Base-by-base conservation (phyloP, 169 alveolate genomes). In the Fabrea salina region DNA sequence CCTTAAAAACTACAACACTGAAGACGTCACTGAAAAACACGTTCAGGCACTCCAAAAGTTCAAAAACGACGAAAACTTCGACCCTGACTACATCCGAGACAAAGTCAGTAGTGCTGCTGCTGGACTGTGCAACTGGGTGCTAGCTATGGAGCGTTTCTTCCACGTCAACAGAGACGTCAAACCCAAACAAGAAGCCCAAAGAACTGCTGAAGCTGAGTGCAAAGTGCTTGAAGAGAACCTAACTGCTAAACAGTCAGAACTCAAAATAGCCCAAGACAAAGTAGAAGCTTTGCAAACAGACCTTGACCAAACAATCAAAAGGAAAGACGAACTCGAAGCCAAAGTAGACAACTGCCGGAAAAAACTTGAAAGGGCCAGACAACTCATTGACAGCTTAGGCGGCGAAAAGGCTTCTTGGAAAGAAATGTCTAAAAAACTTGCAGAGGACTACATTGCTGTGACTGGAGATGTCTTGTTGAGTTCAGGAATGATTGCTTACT, bases 391-490 rank as follows among this genome's bases (percentile, higher is more conserved):
- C 47, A 85, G 90, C 39, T 79, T 95, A 51, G 96, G 97, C 19
- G 97, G 97, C n/a, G 97, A 93, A 82, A 94, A 93, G 81, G 92
- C 94, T 0, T 88, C 97, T 68, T 95, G 98, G 98, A 90, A 91
- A 40, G 93, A 86, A 54, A 83, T 84, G 40, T 95, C 95, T 30
- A 91, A 83, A 44, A 83, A 84, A 59, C 78, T 93, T 27, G 90
- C 89, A n/a, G 79, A 59, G 25, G 93, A 85, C 51, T 91, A 88
- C 57, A 81, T 81, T 43, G 90, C 83, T 64, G 84, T 91, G 32
- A 88, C 96, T 32, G 98, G 98, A 57, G 97, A 95, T 87, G 92
- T 91, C 25, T 83, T 95, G n/a, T 87, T 92, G 64, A 88, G 97
- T 19, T 85, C 96, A 19, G 97, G 97, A 5, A 83, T 91, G 77